phyloP scores from a whole-genome alignment of 2,329 filamentous ascomycete species.

The Periglandula ipomoeae region DNA sequence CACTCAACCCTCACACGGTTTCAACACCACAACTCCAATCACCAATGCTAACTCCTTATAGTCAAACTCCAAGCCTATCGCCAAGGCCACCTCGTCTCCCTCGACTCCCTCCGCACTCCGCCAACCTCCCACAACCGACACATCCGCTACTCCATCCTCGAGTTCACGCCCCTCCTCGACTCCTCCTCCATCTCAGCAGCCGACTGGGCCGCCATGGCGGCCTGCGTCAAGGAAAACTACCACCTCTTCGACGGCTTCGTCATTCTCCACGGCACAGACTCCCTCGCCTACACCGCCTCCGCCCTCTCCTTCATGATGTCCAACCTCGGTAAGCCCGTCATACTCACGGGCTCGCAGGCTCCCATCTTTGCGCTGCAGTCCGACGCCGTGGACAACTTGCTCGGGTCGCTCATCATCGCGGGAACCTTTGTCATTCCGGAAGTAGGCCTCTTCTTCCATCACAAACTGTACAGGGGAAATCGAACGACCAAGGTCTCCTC shows the following conservation, averaged over 20 bases:
- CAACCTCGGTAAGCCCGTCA: conserved; percentile 83
- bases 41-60: conserved; percentile 12
- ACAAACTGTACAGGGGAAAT: conserved; percentile 83
- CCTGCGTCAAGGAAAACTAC: conserved; percentile 75
- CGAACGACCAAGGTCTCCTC: conserved; percentile 81
- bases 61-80: conserved; percentile 42
- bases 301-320: conserved; percentile 90
- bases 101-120: conserved; percentile 70
- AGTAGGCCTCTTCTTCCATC: conserved; percentile 89
- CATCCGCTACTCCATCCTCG: conserved; percentile 74
- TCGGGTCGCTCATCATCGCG: conserved; percentile 80
- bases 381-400: conserved; percentile 83
- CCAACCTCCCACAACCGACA: conserved; percentile 70
- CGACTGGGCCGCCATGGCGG: conserved; percentile 79
- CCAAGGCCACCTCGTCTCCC: conserved; percentile 37
- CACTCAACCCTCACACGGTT: not conserved
- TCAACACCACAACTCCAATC: not conserved
- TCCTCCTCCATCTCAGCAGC: conserved; percentile 81
- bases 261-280: conserved; percentile 84
- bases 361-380: conserved; percentile 87
- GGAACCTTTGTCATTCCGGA: conserved; percentile 90
- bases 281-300: conserved; percentile 79
- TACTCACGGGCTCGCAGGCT: conserved; percentile 74
- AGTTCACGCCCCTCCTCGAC: conserved; percentile 78
- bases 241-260: conserved; percentile 85